Base-by-base conservation (phyloP, 164 flowering plant genomes). In the Akebia trifoliata region DNA sequence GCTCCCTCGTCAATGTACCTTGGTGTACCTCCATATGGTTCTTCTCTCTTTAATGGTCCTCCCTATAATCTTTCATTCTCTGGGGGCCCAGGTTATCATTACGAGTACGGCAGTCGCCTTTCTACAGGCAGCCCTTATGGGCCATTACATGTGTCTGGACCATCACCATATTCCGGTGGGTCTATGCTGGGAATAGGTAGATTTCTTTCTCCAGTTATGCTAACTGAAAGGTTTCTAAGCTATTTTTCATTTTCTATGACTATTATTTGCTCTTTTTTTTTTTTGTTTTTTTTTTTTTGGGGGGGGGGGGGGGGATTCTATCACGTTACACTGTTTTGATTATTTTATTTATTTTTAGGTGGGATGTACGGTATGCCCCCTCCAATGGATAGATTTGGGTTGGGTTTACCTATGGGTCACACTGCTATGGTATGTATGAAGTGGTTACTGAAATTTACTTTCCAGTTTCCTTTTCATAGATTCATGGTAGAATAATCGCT, bases 91-190 rank as follows among this genome's bases (percentile, higher is more conserved):
- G 83, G 85, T 28, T 90, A 94, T 72, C 97, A 72, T 62, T 86
- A 86, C 61, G 87, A 86, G 48, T 90, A 86, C 60, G 81, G 78
- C 20, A 76, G 54, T 64, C 92, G 99, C 15, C 62, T 84, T 60
- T 74, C 96, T 70, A 77, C 83, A 18, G 93, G 95, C 30, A 87
- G 89, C 72, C 99, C 96, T 36, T 93, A 78, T 53, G 74, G 93
- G 49, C 85, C 90, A 11, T 51, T 94, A 59, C 95, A 78, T 69
- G 55, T 90, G 65, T 72, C 93, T 58, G 90, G 76, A 30, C 92
- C 94, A 52, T 48, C 88, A 47, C 96, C 97, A 18, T 90, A 87
- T 67, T 60, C 93, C 12, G 50, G 84, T 63, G 94, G 91, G 72
- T 77, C 96, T n/a, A 73, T 86, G 74, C 65, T 86, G 71, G 87